Base-by-base conservation (phyloP, 108 stramenopile species). In the Cylindrotheca closterium region DNA sequence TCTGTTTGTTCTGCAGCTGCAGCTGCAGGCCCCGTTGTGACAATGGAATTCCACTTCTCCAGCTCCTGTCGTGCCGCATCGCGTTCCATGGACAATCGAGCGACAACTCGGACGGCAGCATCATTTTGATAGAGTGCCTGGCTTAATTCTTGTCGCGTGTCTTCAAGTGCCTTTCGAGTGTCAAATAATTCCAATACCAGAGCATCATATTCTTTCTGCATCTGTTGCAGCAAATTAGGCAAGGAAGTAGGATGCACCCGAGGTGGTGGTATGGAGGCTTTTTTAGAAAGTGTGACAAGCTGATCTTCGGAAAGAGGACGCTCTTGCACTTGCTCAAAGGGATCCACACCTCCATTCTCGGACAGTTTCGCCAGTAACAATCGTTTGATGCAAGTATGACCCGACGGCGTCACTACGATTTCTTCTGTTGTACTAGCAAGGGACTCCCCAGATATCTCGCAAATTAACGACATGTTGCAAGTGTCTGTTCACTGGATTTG, bases 121-220 rank as follows among this genome's bases (percentile, higher is more conserved):
- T 98, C 98, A 66, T 96, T 94, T 77, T 98, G 96, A 78, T 97
- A 98, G 61, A 98, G 71, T 12, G 96, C 94, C 50, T 87, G 79
- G 31, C 83, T 78, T 26, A 98, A 70, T 52, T 98, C 94, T 8
- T 77, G 64, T 25, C 96, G 79, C 5, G 96, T 96, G 42, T 89
- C 86, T 57, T 97, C 88, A 27, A 98, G 65, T 22, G 86, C 77
- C 62, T 84, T 79, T 8, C 87, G 73, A 0, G 95, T 89, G 48
- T 89, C 89, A 67, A 89, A 93, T 30, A 92, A 64, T 64, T 97
- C 98, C 34, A 98, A 65, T 22, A 96, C 73, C 21, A 96, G 48
- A 4, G 86, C 80, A 62, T 96, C 96, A 71, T 96, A 97, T 77
- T 98, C 96, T 7, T 47, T 68, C 51, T 92, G 87, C 34, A 98